A percentile compares a stretch with the other conserved stretches of the same genome.
Conservation (phyloP, 169 alveolate genomes). For the Plasmodium fragile region DNA sequence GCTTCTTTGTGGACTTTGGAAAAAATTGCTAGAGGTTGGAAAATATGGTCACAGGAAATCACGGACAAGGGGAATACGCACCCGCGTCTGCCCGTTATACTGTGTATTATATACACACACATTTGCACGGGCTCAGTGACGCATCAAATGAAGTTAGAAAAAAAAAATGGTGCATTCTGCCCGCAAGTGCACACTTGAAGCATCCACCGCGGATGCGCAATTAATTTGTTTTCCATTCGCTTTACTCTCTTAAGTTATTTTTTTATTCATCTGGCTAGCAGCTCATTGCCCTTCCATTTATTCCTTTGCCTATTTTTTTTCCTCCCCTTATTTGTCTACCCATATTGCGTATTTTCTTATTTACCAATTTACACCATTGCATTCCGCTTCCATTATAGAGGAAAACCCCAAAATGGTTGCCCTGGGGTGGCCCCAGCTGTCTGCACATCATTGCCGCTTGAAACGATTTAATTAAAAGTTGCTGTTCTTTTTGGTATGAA, state of each 20-base stretch:
- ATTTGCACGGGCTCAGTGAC: neutral
- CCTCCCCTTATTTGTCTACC: no score
- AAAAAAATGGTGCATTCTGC: neutral
- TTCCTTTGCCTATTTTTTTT: neutral
- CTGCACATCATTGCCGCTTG: neutral
- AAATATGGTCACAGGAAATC: neutral
- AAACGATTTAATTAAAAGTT: neutral
- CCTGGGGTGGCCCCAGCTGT: neutral
- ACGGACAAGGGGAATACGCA: neutral
- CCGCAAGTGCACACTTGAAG: neutral
- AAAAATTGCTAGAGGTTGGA: neutral
- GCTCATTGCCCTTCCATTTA: neutral
- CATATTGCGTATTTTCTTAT: no score
- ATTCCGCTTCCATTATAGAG: neutral
- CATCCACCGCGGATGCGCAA: neutral
- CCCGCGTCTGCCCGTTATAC: neutral
- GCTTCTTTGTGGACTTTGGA: neutral
- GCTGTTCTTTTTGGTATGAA: neutral
- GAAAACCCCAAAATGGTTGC: neutral
- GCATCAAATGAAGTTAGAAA: neutral
- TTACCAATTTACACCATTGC: neutral
- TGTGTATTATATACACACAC: neutral
- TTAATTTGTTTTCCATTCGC: neutral
- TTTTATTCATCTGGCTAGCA: neutral
- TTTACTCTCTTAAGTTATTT: neutral